Conservation (phyloP, 2,329 filamentous ascomycete genomes). For the Sordariomycetes sp. region DNA sequence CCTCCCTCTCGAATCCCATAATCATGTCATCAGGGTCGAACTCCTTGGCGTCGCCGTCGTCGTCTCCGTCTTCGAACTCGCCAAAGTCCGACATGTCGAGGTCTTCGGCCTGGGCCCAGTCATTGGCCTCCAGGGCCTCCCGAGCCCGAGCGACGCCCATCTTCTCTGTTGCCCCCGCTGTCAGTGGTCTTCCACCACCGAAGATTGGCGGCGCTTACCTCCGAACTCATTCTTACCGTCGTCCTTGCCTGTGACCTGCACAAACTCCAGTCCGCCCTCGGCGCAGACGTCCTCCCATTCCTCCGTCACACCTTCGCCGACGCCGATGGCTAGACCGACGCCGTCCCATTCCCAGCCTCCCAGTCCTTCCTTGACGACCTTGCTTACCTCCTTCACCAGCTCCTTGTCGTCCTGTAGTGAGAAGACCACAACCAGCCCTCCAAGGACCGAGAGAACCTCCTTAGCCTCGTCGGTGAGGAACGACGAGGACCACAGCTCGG, state of each 20-base stretch:
- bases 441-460: slow-evolving; percentile 53
- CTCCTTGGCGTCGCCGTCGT: slow-evolving; percentile 19
- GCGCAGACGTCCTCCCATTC: slow-evolving; percentile 54
- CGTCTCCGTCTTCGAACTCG: slow-evolving; percentile 21
- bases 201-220: slow-evolving; percentile 24
- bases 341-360: slow-evolving; percentile 58
- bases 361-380: slow-evolving; percentile 45
- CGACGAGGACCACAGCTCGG: slow-evolving; percentile 44
- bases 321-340: slow-evolving; percentile 48
- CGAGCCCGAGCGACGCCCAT: slow-evolving; percentile 47
- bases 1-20: slow-evolving; percentile 41
- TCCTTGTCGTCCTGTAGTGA: slow-evolving; percentile 11
- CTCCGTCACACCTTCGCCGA: slow-evolving; percentile 39
- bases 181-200: slow-evolving; percentile 8
- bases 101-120: slow-evolving; percentile 39
- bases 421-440: slow-evolving; percentile 43
- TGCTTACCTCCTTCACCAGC: slow-evolving; percentile 35
- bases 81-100: slow-evolving; percentile 18
- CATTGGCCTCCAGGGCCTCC: slow-evolving; percentile 57
- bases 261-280: slow-evolving; percentile 52
- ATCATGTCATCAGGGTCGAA: slow-evolving; percentile 38
- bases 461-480: slow-evolving; percentile 53
- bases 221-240: slow-evolving; percentile 46
- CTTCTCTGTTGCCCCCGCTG: slow-evolving; percentile 32
- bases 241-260: slow-evolving; percentile 35